Conservation (phyloP, 1,284 basidiomycete species). For the Irpex sp. region DNA sequence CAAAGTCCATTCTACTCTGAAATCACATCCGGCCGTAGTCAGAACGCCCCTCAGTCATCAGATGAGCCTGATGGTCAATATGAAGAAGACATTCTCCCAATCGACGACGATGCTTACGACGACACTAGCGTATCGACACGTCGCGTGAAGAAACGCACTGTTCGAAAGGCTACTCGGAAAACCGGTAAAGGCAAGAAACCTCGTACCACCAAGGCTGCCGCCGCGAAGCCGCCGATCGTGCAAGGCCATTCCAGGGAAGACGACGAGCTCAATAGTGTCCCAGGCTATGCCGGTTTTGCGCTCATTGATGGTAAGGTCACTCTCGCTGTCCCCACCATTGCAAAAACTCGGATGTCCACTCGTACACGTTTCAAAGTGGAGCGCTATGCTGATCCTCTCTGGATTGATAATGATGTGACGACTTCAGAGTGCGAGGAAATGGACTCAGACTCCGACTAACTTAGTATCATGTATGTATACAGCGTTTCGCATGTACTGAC, state of each 20-base stretch:
- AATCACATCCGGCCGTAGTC: too few species aligned
- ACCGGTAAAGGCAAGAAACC: too few species aligned
- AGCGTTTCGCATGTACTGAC: not conserved
- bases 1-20: too few species aligned
- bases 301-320: not conserved
- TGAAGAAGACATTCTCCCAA: not conserved
- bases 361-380: not conserved
- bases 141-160: not conserved
- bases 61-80: too few species aligned
- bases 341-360: not conserved
- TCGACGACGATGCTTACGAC: not conserved
- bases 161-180: not conserved
- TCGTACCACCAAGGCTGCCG: slow-evolving; percentile 4
- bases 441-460: not conserved
- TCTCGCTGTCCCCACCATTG: not conserved
- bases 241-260: not conserved
- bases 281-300: not conserved
- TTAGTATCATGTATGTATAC: not conserved
- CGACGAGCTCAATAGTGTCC: not conserved
- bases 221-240: not conserved
- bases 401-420: not conserved
- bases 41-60: too few species aligned
- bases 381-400: not conserved
- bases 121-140: not conserved
- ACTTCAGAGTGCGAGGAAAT: not conserved